Evolutionary conservation across 2,329 filamentous ascomycete genomes (phyloP).

Genomic region (Xylariaceae sp.): DNA sequence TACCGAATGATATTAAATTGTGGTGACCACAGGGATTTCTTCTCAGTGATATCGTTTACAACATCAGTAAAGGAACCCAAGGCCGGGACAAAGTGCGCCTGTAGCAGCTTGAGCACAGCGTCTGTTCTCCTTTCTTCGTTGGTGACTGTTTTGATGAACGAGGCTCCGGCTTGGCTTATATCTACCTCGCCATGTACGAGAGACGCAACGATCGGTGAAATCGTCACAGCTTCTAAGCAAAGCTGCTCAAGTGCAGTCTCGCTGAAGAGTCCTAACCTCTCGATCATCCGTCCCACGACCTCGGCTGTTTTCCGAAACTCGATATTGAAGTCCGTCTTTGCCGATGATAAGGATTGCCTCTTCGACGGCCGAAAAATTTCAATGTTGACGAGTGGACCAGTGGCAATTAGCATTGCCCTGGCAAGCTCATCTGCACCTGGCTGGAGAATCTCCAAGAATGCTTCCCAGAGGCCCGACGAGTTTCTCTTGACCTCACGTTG

Average conservation of each 20-base stretch:
- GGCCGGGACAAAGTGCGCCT: conserved; percentile 47
- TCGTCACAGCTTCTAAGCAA: conserved; percentile 68
- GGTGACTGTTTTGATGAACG: conserved; percentile 82
- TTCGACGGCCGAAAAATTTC: conserved; percentile 70
- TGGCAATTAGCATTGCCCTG: conserved; percentile 70
- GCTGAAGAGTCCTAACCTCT: conserved; percentile 77
- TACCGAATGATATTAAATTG: conserved; percentile 61
- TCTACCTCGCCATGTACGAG: conserved; percentile 80
- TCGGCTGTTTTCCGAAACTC: conserved; percentile 60
- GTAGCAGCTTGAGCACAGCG: conserved; percentile 51
- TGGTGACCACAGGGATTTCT: conserved; percentile 56
- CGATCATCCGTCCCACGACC: conserved; percentile 73
- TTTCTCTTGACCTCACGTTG: conserved; percentile 70
- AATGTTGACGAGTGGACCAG: conserved; percentile 70
- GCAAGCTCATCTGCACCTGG: conserved; percentile 73
- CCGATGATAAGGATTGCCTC: conserved; percentile 43
- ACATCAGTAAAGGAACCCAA: conserved; percentile 49
- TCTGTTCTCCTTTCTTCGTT: conserved; percentile 60
- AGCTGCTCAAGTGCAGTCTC: conserved; percentile 69
- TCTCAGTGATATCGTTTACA: conserved; percentile 45
- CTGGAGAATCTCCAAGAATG: conserved; percentile 69
- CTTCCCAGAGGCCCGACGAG: conserved; percentile 78
- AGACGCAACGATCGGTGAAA: conserved; percentile 74
- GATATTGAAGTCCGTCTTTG: conserved; percentile 74
- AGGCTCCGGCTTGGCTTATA: conserved; percentile 78